Base-by-base conservation (phyloP, 2,329 filamentous ascomycete species). In the Fusarium pseudonygamai region DNA sequence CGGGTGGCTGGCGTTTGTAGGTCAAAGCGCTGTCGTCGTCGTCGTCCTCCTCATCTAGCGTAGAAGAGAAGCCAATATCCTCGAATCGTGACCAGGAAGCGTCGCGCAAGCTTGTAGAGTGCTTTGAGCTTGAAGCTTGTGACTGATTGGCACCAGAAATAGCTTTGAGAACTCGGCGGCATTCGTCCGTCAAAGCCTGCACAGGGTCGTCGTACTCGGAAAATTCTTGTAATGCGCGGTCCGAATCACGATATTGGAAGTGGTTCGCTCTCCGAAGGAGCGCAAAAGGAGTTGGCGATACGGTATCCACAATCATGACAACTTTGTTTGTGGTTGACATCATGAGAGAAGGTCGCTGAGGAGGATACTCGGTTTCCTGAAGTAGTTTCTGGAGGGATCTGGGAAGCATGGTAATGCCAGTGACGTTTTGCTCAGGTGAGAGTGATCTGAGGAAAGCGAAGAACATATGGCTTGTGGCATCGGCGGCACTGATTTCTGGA, bases 71-170 rank as follows among this genome's bases (percentile, higher is more conserved):
- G 2, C 96, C 96, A 76, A 98, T 91, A 79, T 98, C 96, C 80
- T 98, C 94, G 73, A 99, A 99, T 57, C 95, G 90, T 22, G 96
- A 98, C 96, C 96, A 99, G 0, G 95, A 97, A 26, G 95, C 93
- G 81, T 98, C 95, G 40, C 90, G 89, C 62, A 94, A 83, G 68
- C 92, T 91, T 9, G 92, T 94, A 3, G 92, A 93, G 64, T 91
- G 89, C 79, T 93, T 91, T 22, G 89, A 86, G 78, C 87, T 92
- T 9, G 92, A 93, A 20, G 91, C 89, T 60, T 92, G 91, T 1
- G 94, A 96, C 80, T 97, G 93, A 76, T 98, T 98, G 50, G 93
- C 91, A 0, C 93, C 91, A 18, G 96, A 95, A 74, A 99, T 96
- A 36, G 93, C 93, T 80, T 92, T 93, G 64, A 99, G 87, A 53